These are phyloP conservation scores for Barnettozyma salicaria DNA, from an alignment of 805 yeast species.

Conservation along the genomic window DNA sequence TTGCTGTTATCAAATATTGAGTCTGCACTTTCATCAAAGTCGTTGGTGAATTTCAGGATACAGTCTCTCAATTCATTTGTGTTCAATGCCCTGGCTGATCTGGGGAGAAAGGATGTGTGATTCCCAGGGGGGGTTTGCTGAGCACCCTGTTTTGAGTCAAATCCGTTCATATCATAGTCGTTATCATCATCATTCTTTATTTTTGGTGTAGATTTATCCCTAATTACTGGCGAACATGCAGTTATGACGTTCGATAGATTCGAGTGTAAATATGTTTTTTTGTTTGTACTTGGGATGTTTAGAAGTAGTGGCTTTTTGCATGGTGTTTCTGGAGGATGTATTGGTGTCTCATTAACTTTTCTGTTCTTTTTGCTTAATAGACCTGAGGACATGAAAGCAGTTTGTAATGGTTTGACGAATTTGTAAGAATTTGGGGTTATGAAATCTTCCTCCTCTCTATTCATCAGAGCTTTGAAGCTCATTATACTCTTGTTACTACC, in stretches of 20 bases:
- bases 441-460: conserved; percentile 22
- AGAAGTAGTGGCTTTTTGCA: conserved; percentile 40
- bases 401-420: conserved; percentile 76
- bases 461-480: conserved; percentile 8
- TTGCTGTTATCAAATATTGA: conserved; percentile 24
- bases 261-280: conserved; percentile 20
- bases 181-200: conserved; percentile 15
- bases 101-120: conserved; percentile 13
- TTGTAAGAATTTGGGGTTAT: conserved; percentile 54
- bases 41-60: conserved; percentile 34
- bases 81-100: conserved; percentile 29
- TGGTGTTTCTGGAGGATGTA: conserved; percentile 57
- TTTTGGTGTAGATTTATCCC: conserved; percentile 25
- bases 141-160: neutral
- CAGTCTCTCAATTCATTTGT: conserved; percentile 37
- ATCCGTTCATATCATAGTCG: conserved; percentile 2
- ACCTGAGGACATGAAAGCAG: conserved; percentile 76
- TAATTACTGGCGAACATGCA: conserved; percentile 26
- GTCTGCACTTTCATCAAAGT: conserved; percentile 34
- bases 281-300: conserved; percentile 15
- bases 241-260: conserved; percentile 27
- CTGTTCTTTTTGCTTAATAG: conserved; percentile 54
- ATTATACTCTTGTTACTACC: conserved; percentile 9
- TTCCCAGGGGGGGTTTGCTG: conserved; percentile 21
- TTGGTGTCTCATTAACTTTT: conserved; percentile 30